Evolutionary conservation across 2,329 filamentous ascomycete species (phyloP).

Genomic region (Xylariaceae sp.): DNA sequence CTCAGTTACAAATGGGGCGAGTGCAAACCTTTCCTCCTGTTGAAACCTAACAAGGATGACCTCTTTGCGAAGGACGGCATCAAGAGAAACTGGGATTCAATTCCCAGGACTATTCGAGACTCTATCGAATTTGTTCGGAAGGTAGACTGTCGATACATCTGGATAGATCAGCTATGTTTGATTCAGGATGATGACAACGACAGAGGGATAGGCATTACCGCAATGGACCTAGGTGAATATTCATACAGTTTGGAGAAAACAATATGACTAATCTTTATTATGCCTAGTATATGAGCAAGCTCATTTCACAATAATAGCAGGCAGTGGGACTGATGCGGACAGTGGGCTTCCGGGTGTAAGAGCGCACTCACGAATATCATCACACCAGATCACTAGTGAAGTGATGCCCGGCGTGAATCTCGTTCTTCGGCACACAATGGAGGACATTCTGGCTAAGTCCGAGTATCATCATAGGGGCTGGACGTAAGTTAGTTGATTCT

Average conservation of each 20-base stretch:
- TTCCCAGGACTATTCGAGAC: slow-evolving; percentile 20
- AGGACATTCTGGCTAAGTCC: slow-evolving; percentile 16
- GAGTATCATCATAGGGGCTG: slow-evolving; percentile 20
- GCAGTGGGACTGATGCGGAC: slow-evolving; percentile 16
- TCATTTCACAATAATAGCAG: slow-evolving; percentile 19
- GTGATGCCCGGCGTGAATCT: slow-evolving; percentile 17
- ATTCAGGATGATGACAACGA: slow-evolving; percentile 20
- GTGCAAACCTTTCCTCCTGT: slow-evolving; percentile 15
- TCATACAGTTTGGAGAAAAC: no score
- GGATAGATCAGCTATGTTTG: slow-evolving; percentile 20
- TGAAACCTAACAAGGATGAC: slow-evolving; percentile 17
- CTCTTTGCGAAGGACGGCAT: slow-evolving; percentile 17
- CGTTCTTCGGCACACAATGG: slow-evolving; percentile 18
- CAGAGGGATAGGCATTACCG: slow-evolving; percentile 15
- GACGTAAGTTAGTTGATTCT: slow-evolving; percentile 13
- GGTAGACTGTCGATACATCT: slow-evolving; percentile 18
- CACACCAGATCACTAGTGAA: slow-evolving; percentile 10
- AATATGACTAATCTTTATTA: no score
- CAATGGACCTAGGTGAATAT: slow-evolving; percentile 14
- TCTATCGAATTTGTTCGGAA: slow-evolving; percentile 17
- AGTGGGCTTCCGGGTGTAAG: slow-evolving; percentile 17
- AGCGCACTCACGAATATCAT: slow-evolving; percentile 12
- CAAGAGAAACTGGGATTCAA: slow-evolving; percentile 13
- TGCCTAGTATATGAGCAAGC: slow-evolving; percentile 17
- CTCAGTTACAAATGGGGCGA: slow-evolving; percentile 21